A percentile compares a stretch with the other conserved stretches of the same genome.
Evolutionary conservation across 345 rosid species (phyloP).

Genomic region (Salix suchowensis): DNA sequence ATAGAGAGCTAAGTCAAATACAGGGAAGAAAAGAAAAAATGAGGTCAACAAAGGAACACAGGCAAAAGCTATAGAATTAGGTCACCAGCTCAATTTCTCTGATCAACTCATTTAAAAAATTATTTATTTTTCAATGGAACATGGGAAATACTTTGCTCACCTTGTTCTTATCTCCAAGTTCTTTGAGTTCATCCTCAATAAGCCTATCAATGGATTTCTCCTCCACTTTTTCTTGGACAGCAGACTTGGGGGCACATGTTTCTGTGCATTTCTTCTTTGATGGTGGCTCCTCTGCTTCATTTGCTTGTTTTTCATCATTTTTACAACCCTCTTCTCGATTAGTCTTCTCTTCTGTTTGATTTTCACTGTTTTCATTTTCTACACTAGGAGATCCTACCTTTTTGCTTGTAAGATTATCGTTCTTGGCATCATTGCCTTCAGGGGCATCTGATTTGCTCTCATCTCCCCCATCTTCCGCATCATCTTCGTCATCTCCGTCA

Average conservation of each 20-base stretch:
- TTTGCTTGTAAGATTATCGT: conserved; percentile 17
- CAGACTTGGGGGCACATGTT: conserved; percentile 29
- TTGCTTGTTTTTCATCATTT: conserved; percentile 31
- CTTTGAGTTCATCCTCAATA: conserved; percentile 86
- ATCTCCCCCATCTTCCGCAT: conserved; percentile 22
- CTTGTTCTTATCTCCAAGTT: conserved; percentile 92
- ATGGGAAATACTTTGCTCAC: conserved; percentile 24
- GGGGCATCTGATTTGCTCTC: conserved; percentile 24
- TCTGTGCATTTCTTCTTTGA: conserved; percentile 62
- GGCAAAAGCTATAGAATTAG: neutral
- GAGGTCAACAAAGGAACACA: neutral
- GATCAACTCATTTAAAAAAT: neutral
- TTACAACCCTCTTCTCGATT: conserved; percentile 22
- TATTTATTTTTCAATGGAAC: neutral
- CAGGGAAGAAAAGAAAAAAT: neutral
- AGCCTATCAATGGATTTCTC: conserved; percentile 83
- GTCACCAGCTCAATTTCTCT: neutral
- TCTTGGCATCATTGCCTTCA: conserved; percentile 20
- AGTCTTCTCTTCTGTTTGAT: conserved; percentile 26
- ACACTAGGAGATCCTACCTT: conserved; percentile 17
- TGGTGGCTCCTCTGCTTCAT: conserved; percentile 49
- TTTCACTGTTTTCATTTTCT: conserved; percentile 23
- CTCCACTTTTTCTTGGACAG: conserved; percentile 26
- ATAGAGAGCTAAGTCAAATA: neutral
- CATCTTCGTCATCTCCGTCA: conserved; percentile 39